Evolutionary conservation across 1,284 basidiomycete genomes (phyloP), one percentile per base, ranked within the genome.

Genomic region (Coriolopsis trogii): DNA sequence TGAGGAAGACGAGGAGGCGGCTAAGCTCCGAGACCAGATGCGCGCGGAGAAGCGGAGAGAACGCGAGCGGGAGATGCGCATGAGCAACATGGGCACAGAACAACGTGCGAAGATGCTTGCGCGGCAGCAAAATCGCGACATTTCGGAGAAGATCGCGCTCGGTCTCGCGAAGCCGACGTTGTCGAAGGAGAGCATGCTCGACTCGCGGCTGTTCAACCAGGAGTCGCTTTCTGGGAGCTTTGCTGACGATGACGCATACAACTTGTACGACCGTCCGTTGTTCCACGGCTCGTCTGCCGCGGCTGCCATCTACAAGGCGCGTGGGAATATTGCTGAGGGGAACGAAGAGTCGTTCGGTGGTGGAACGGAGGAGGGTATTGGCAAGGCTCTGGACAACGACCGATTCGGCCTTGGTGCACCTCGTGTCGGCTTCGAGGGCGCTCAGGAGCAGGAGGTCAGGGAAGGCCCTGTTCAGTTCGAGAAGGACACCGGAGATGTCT

Each of bases 381-480:
- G 83, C 29, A 87, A 87, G 58, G 94, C 94, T 24, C 74, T 99
- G 66, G 85, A 88, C 63, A 96, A 97, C 63, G 97, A 99, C 67
- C 82, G 97, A 48, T 99, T 99, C 68, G 89, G 87, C 16, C 76
- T 99, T 24, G 97, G 95, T n/a, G 84, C 85, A 53, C 86, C 92
- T 9, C 79, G 80, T 49, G 77, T 89, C 63, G 94, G 93, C 10
- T 99, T 99, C 65, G 91, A 95, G 68, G 95, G 95, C 39, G 86
- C 90, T 4, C 77, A 77, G 46, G 88, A 92, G 31, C 90, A 93
- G 67, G 91, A 93, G 66, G 77, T 89, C 29, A 76, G 89, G 55
- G 89, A 93, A 60, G 93, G 97, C 0, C 97, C 97, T n/a, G 97
- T 99, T 26, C 94, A 98, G 68, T 99, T 99, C 66, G 97, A 99